Base-by-base conservation (phyloP, 2,329 filamentous ascomycete genomes). In the Colletotrichum lentis region DNA sequence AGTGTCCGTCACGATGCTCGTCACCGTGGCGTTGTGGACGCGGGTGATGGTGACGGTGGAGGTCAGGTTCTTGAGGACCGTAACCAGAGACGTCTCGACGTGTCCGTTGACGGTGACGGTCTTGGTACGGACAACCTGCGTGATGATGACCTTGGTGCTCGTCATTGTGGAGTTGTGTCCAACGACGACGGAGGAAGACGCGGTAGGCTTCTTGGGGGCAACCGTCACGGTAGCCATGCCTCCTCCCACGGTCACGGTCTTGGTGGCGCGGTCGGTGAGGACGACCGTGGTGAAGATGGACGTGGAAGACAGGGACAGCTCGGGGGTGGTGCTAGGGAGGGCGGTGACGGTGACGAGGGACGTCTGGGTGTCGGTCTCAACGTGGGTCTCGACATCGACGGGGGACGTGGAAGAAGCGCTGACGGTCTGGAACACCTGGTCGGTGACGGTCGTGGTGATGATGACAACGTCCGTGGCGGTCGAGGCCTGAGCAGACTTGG, bases 21-120 rank as follows among this genome's bases (percentile, higher is more conserved):
- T 71, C 52, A 64, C 69, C 2, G 72, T 73, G 60, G 64, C 71
- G 46, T 41, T 54, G 31, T 49, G 37, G 18, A 18, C 49, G 16
- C 47, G 27, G 10, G n/a, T 62, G 31, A 77, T 72, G 64, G 73
- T 74, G 66, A 79, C 72, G 16, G 77, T 80, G n/a, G 73, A 77
- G 64, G 76, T 77, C 31, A 73, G 73, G 27, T 75, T 74, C 58
- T 64, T 55, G 27, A 52, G 35, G 37, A 66, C 63, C 18, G 49
- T 59, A 31, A 59, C 60, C 20, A 53, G 41, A 22, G 64, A 54
- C 8, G 64, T 67, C 31, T 54, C 31, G 35, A 55, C 35, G 39
- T 73, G 65, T 22, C 74, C 75, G 41, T 54, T 70, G n/a, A 65
- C 12, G 4, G 70, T 71, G 60, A 62, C 44, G 27, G 76, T 78